These are phyloP conservation scores for Penicillium psychrosexuale DNA, from an alignment of 2,329 filamentous ascomycete species.

Conservation along the genomic window DNA sequence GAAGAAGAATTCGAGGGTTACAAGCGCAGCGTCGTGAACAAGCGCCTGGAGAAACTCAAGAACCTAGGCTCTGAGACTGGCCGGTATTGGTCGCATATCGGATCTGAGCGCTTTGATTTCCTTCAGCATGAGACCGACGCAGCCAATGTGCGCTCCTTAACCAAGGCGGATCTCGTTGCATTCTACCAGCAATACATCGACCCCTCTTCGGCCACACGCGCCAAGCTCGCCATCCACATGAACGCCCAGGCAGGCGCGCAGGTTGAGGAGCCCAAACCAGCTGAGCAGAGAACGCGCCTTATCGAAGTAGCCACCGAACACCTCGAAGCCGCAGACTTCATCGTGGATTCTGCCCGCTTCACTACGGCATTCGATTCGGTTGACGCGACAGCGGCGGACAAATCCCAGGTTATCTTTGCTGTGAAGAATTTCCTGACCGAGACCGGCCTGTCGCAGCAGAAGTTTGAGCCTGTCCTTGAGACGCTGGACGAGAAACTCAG, in stretches of 20 bases:
- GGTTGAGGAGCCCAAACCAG: conserved; percentile 26
- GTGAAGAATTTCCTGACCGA: conserved; percentile 54
- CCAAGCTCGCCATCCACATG: conserved; percentile 83
- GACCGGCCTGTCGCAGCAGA: conserved; percentile 49
- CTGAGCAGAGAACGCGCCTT: conserved; percentile 48
- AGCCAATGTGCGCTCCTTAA: conserved; percentile 67
- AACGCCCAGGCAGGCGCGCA: conserved; percentile 65
- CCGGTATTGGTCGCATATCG: conserved; percentile 81
- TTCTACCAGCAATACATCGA: conserved; percentile 77
- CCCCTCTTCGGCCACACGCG: conserved; percentile 67
- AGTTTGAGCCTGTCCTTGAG: conserved; percentile 49
- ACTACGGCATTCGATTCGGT: conserved; percentile 45
- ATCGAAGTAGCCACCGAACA: conserved; percentile 45
- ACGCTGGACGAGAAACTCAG: conserved; percentile 51
- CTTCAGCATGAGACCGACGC: conserved; percentile 77
- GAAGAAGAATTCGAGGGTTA: conserved; percentile 84
- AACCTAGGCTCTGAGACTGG: conserved; percentile 82
- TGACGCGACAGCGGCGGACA: conserved; percentile 47
- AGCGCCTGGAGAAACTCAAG: conserved; percentile 85
- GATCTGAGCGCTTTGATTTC: conserved; percentile 85
- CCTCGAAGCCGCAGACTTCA: conserved; percentile 48
- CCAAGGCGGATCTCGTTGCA: conserved; percentile 72
- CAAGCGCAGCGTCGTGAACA: conserved; percentile 83
- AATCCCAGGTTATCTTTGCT: conserved; percentile 50
- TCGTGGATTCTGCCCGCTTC: conserved; percentile 43